Evolutionary conservation across 345 rosid species (phyloP).

Genomic region (Leavenworthia alabamica): DNA sequence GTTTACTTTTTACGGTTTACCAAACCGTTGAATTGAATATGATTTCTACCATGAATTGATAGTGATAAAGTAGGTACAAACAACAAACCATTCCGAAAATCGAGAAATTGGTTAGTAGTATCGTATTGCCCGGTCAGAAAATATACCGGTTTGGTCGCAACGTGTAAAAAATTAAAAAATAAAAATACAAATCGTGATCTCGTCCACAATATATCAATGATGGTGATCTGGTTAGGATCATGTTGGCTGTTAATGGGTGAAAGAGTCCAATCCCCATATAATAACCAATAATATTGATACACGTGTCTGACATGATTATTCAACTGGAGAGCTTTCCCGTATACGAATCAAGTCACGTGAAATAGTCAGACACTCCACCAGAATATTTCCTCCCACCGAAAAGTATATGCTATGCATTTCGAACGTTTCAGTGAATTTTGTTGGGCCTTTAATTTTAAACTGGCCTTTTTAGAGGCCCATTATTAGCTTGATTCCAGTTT

Average conservation of each 20-base stretch:
- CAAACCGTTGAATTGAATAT: too few relatives aligned
- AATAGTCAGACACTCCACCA: background rate
- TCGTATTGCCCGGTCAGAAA: background rate
- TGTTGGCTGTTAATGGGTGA: background rate
- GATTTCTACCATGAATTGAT: too few relatives aligned
- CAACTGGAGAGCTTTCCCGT: slow-evolving; percentile 6
- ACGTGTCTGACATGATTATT: too few relatives aligned
- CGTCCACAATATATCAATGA: background rate
- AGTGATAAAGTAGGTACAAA: background rate
- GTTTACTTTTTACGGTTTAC: background rate
- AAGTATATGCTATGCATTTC: too few relatives aligned
- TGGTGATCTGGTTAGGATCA: background rate
- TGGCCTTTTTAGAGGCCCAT: slow-evolving; percentile 1
- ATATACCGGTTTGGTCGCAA: background rate
- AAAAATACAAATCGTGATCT: too few relatives aligned
- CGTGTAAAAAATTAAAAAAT: too few relatives aligned
- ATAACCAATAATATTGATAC: background rate
- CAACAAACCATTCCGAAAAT: background rate
- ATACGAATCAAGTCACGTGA: slow-evolving; percentile 22
- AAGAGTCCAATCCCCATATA: slow-evolving; percentile 1
- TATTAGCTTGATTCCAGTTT: background rate
- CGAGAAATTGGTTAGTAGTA: background rate
- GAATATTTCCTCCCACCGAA: too few relatives aligned
- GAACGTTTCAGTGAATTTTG: too few relatives aligned
- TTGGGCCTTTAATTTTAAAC: background rate